Evolutionary conservation across 805 yeast species (phyloP), one percentile per base, ranked within the genome.

Genomic region (Saitoella complicata): DNA sequence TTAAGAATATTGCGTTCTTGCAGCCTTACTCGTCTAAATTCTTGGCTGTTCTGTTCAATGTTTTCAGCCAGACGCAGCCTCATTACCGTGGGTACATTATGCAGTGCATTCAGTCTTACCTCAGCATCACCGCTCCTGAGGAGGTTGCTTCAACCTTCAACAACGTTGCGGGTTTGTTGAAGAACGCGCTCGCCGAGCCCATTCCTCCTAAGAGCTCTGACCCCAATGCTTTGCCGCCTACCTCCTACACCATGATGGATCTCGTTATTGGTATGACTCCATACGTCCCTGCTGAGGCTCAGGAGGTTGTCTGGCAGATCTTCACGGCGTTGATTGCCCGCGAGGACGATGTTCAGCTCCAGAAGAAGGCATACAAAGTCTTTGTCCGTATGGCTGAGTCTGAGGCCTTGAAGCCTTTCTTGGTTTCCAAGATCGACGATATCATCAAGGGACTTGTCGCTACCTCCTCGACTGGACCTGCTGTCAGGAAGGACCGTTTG

Each of bases 221-320:
- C 36, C 55, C 64, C 42, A 51, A 55, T 8, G 47, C 50, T 7
- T 58, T 67, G 12, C 73, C 80, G 29, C 70, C 73, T 42, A 63
- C 78, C 51, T 74, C 85, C 51, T 76, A 82, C 37, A 85, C 95
- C 11, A 78, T 93, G 83, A 72, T 88, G 80, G 98, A 91, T 59
- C 69, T 91, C 46, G 71, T 86, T 44, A 93, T 86, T 42, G 76
- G 82, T 31, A 80, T 93, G 83, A 73, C 88, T 31, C 81, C 82
- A 54, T 83, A 80, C 55, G 76, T 91, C 33, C 94, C 95, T 6
- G 63, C 62, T 32, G 58, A 77, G 2, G 73, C 80, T 4, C 81
- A 83, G 61, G 70, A 72, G 54, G 84, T 93, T 0, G 68, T 87
- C 39, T 75, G 86, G 52, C 58, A 80, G n/a, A 82, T 87, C 42